Evolutionary conservation across 2,329 filamentous ascomycete genomes (phyloP), one percentile per base, ranked within the genome.

Genomic region (Alternaria conjuncta): DNA sequence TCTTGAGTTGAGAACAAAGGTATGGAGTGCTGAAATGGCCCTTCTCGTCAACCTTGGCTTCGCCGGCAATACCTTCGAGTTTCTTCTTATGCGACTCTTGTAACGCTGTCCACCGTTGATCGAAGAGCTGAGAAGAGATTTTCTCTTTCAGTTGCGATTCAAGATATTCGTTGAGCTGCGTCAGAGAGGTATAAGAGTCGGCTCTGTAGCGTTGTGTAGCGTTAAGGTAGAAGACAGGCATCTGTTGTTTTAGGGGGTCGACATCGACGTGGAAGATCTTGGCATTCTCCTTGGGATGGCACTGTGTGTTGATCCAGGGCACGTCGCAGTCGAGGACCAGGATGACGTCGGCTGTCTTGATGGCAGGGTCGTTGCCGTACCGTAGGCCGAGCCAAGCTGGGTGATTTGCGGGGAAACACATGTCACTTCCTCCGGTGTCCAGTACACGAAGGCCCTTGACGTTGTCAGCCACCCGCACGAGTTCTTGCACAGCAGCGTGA

Each of bases 311-410:
- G 59, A 97, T 94, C 93, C 94, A 97, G 0, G 94, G 94, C 0
- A 97, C 93, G 75, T 97, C 94, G 67, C 93, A 96, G 79, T 97
- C 92, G 23, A 97, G 76, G 3, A 97, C 90, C 1, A 97, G 70
- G 63, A 97, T 96, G 11, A 93, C 87, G 77, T 97, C 95, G 0
- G 94, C 93, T 0, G 88, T 88, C 62, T 85, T 86, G 75, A 97
- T 92, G 45, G 85, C 84, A 2, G 92, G 88, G 55, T 97, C 91
- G 3, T 87, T 85, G 4, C 93, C 93, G 71, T 90, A 96, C 46
- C 89, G 86, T 55, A 96, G 78, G 3, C 94, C 82, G 3, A 85
- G 78, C 83, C 84, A 85, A 7, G 78, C 83, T 4, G 82, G 88
- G 71, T 94, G 91, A 57, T 79, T 78, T 18, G 76, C 79, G 45